Base-by-base conservation (phyloP, 306 rosid genomes). In the Glycine soja region DNA sequence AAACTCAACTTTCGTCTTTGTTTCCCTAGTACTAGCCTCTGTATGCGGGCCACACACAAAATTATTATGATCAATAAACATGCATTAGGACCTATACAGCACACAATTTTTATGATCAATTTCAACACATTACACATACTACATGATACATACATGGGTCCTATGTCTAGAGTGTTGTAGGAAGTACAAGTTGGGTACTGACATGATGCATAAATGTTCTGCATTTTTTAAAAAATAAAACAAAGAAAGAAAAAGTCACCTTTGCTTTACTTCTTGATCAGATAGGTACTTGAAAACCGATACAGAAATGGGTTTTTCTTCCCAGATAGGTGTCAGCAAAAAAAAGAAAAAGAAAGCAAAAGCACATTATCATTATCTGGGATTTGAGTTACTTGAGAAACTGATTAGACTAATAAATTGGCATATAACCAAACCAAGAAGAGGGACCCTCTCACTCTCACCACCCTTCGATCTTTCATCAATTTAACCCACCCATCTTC, bases 401-500 rank as follows among this genome's bases (percentile, higher is more conserved):
- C 40, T 58, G 79, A 61, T 72, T 70, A 79, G 73, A 79, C 74
- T 40, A 74, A 24, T 24, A 24, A 79, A 68, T 81, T 84, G 66
- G 84, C 74, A 84, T 58, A 84, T 58, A 80, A 61, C 59, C 30
- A 24, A 24, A 24, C 30, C 50, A 68, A 74, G 74, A 73, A 77
- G 72, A 78, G 80, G 81, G 85, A 74, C 88, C 87, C 61, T 68
- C 73, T 43, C 53, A 24, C 30, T 24, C 30, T 24, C 30, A 24
- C 30, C 30, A 24, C 30, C 30, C 67, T 79, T 76, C 46, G 7
- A 42, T 42, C 2, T 42, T 24, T 42, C 73, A 34, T 47, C 40
- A 76, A 85, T 51, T 52, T 75, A 64, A 75, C 65, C 70, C 43
- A 71, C 77, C 65, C 81, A 83, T 80, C 85, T 78, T 85, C 86